phyloP scores from a whole-genome alignment of 257 asterid genomes.

The Echites panduratus region DNA sequence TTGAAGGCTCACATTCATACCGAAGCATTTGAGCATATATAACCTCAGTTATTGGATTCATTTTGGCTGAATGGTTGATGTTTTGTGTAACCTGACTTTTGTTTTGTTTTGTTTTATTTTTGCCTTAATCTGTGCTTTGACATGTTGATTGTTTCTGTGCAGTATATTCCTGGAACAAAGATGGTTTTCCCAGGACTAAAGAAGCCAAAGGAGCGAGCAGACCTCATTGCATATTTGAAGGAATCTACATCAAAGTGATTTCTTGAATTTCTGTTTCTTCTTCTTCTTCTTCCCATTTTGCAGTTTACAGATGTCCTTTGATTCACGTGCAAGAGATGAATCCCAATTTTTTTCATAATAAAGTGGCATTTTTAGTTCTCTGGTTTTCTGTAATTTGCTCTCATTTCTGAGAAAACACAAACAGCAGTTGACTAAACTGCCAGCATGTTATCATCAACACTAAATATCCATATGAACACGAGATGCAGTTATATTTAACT shows the following conservation, averaged over 20 bases:
- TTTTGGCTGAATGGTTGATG: background rate
- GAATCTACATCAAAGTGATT: slow-evolving; percentile 35
- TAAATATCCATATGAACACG: background rate
- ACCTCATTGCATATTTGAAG: slow-evolving; percentile 84
- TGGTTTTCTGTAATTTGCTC: background rate
- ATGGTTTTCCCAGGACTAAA: slow-evolving; percentile 98
- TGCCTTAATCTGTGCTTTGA: too few relatives aligned
- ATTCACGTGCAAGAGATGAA: background rate
- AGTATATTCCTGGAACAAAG: slow-evolving; percentile 95
- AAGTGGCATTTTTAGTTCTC: background rate
- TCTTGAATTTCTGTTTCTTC: background rate
- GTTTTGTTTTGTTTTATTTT: background rate
- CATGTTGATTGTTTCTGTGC: slow-evolving; percentile 22
- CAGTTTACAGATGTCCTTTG: background rate
- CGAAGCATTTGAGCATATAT: background rate
- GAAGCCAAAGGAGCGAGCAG: slow-evolving; percentile 90
- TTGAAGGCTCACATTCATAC: background rate
- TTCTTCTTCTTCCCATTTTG: background rate
- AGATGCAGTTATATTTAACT: background rate
- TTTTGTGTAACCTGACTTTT: background rate
- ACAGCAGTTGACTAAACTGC: background rate
- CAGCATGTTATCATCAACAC: background rate
- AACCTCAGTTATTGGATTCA: background rate
- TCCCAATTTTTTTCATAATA: slow-evolving; percentile 7
- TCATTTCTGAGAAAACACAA: background rate